These are phyloP conservation scores for Athelia psychrophila DNA, from an alignment of 1,284 basidiomycete genomes.

Conservation along the genomic window DNA sequence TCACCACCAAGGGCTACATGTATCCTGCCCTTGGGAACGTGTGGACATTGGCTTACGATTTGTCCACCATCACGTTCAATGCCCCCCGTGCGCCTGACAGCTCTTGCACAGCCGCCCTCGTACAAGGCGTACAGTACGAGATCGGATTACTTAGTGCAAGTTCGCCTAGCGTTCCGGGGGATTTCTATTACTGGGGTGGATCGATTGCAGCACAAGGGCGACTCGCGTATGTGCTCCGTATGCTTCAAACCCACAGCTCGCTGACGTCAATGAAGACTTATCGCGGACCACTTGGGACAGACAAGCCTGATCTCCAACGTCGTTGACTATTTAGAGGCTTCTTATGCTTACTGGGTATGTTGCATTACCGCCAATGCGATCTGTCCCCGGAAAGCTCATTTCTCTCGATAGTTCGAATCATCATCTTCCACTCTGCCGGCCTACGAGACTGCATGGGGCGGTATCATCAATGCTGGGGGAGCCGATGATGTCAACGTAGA, in stretches of 20 bases:
- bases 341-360: slow-evolving; percentile 19
- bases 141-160: slow-evolving; percentile 23
- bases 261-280: slow-evolving; percentile 17
- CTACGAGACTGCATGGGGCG: slow-evolving; percentile 33
- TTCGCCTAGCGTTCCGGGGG: slow-evolving; percentile 18
- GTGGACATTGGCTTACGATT: slow-evolving; percentile 26
- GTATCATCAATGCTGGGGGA: slow-evolving; percentile 28
- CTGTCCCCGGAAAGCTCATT: neutral
- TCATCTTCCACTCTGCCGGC: slow-evolving; percentile 22
- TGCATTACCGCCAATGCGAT: neutral
- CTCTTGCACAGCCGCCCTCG: slow-evolving; percentile 24
- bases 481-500: slow-evolving; percentile 27
- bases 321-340: slow-evolving; percentile 19
- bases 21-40: slow-evolving; percentile 27
- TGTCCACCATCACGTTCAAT: slow-evolving; percentile 29
- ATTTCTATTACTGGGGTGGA: slow-evolving; percentile 32
- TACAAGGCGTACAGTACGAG: slow-evolving; percentile 30
- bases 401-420: slow-evolving; percentile 18
- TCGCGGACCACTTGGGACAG: slow-evolving; percentile 29
- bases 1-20: slow-evolving; percentile 33
- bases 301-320: slow-evolving; percentile 26
- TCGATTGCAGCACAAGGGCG: slow-evolving; percentile 23
- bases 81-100: slow-evolving; percentile 27
- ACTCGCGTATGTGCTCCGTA: slow-evolving; percentile 20
- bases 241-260: no score